Evolutionary conservation across 148 eudicot genomes (phyloP), one percentile per base, ranked within the genome.

Genomic region (Rhododendron kiyosumense): DNA sequence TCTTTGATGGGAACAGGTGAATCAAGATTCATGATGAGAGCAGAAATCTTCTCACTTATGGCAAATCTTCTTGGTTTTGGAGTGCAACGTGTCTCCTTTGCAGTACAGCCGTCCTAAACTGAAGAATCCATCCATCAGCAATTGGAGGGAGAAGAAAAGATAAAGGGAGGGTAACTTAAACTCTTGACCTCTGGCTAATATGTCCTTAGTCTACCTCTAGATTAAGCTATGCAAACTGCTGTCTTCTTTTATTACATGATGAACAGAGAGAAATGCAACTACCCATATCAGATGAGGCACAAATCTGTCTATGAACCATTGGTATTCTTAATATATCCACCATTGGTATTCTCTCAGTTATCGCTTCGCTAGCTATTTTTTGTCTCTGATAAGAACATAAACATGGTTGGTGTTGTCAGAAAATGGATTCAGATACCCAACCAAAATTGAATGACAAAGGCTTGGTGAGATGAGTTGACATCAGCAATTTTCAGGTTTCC

Each of bases 1-100:
- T 86, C 90, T 83, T 81, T 85, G 57, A 85, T 82, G 65, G 88
- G 49, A 48, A 67, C 83, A 5, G 86, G 78, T 30, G 90, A 69
- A 80, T 87, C 91, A 59, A 83, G 84, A 34, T 87, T 87, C 95
- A 92, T 92, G 91, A 87, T 88, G 46, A 79, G 76, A 57, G 52
- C 28, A 14, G 57, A 26, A 75, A 52, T 45, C 18, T 76, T 77
- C 82, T 41, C 88, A 86, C 26, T 54, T 82, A 28, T 43, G 57
- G 38, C 3, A 54, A 75, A 61, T 83, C 82, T 86, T 30, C 76
- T 57, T 22, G 74, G 26, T 59, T 38, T 28, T 41, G 59, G 48
- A 81, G 43, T 4, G 7, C 36, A 38, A 86, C 15, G n/a, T 7
- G 7, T 28, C 52, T 67, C 52, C 24, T 30, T 63, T 52, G 69